A percentile compares a stretch with the other conserved stretches of the same genome.
phyloP scores from a whole-genome alignment of 306 rosid genomes.

The Fragaria nilgerrensis region DNA sequence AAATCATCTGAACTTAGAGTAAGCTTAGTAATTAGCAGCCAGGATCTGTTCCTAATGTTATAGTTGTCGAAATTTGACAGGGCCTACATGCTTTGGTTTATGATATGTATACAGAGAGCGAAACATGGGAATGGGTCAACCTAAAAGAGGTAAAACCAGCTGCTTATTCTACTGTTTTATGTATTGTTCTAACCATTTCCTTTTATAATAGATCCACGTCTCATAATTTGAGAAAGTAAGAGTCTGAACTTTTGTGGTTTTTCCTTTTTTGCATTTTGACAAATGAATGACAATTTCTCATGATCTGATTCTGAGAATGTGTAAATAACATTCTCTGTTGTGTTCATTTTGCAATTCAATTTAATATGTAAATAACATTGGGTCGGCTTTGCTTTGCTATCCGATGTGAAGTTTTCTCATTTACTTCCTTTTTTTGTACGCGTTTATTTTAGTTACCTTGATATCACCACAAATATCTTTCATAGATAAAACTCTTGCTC shows the following conservation, averaged over 20 bases:
- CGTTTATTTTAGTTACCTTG: background rate
- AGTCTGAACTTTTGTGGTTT: background rate
- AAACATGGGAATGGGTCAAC: slow-evolving; percentile 68
- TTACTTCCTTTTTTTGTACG: background rate
- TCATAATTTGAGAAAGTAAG: background rate
- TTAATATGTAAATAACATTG: background rate
- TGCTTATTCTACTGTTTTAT: slow-evolving; percentile 3
- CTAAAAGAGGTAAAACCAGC: slow-evolving; percentile 47
- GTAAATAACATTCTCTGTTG: background rate
- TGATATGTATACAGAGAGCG: slow-evolving; percentile 45
- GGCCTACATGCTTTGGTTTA: slow-evolving; percentile 57
- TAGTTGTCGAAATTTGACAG: slow-evolving; percentile 23
- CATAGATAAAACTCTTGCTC: background rate
- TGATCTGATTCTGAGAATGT: background rate
- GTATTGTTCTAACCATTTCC: background rate
- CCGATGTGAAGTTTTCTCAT: background rate
- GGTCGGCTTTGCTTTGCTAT: background rate
- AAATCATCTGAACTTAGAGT: background rate
- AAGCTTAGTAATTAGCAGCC: background rate
- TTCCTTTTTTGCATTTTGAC: background rate
- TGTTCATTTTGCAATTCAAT: background rate
- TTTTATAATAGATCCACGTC: background rate
- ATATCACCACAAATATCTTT: background rate
- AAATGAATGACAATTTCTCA: background rate
- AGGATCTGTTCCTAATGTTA: background rate